Percentiles rank a stretch among this genome's conserved stretches.
These are phyloP conservation scores for Aspergillus felis DNA, from an alignment of 2,329 filamentous ascomycete species.

Conservation along the genomic window DNA sequence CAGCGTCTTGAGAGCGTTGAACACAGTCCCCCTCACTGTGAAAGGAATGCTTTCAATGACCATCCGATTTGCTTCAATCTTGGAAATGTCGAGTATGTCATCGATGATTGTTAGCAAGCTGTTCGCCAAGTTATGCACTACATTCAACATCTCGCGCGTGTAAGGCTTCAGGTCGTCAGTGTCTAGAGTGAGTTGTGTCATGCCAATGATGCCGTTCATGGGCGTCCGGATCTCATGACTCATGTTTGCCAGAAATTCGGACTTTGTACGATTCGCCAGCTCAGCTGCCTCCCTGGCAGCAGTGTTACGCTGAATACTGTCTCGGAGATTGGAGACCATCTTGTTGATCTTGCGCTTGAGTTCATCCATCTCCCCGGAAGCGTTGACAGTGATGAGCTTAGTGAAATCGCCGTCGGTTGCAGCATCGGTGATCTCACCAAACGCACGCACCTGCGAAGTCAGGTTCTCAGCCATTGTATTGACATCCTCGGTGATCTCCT, in stretches of 20 bases:
- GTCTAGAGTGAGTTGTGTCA: slow-evolving; percentile 94
- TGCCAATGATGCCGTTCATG: slow-evolving; percentile 97
- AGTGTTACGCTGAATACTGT: slow-evolving; percentile 95
- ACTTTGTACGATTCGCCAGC: slow-evolving; percentile 95
- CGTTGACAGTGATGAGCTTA: slow-evolving; percentile 93
- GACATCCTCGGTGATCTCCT: slow-evolving; percentile 95
- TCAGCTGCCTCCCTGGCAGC: slow-evolving; percentile 94
- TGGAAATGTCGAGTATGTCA: slow-evolving; percentile 65
- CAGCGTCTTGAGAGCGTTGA: slow-evolving; percentile 93
- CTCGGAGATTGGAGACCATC: slow-evolving; percentile 94
- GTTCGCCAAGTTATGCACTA: slow-evolving; percentile 94
- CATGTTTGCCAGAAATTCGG: slow-evolving; percentile 98
- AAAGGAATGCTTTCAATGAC: slow-evolving; percentile 98
- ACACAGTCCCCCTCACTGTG: slow-evolving; percentile 87
- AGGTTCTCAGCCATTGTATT: slow-evolving; percentile 86
- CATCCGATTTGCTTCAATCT: slow-evolving; percentile 94
- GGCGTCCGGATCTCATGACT: slow-evolving; percentile 96
- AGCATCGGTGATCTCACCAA: slow-evolving; percentile 97
- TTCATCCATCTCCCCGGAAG: slow-evolving; percentile 98
- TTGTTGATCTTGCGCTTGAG: slow-evolving; percentile 98
- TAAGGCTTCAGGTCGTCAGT: slow-evolving; percentile 92
- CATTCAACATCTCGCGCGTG: slow-evolving; percentile 97
- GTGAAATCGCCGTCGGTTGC: slow-evolving; percentile 97
- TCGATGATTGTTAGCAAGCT: slow-evolving; percentile 97
- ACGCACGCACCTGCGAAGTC: slow-evolving; percentile 95